These are phyloP conservation scores for Medicago lupulina DNA, from an alignment of 306 rosid genomes.

Conservation along the genomic window DNA sequence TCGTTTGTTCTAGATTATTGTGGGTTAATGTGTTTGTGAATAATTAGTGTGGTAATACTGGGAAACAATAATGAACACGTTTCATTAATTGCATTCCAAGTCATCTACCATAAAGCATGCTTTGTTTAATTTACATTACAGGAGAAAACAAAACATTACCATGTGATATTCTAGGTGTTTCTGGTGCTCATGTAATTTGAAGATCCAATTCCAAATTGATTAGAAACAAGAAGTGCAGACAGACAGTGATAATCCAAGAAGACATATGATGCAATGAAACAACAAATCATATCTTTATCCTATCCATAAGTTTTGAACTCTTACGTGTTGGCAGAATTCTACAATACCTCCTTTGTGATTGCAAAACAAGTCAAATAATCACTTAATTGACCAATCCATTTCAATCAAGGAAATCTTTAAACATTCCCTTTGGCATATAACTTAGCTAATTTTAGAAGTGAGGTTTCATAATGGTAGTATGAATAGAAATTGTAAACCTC, in stretches of 20 bases:
- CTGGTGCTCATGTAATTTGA: slow-evolving; percentile 33
- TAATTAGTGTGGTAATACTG: not conserved
- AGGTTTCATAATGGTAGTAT: no score
- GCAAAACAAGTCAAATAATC: slow-evolving; percentile 36
- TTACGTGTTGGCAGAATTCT: slow-evolving; percentile 65
- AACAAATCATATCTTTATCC: no score
- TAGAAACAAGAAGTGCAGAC: slow-evolving; percentile 4
- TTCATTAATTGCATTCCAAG: not conserved
- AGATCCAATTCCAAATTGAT: slow-evolving; percentile 17
- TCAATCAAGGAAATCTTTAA: not conserved
- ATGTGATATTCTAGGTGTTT: slow-evolving; percentile 22
- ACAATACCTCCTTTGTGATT: slow-evolving; percentile 93
- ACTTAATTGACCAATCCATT: not conserved
- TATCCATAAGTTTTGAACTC: slow-evolving; percentile 38
- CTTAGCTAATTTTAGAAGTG: no score
- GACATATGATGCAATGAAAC: no score
- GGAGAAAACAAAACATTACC: slow-evolving; percentile 28
- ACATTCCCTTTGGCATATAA: not conserved
- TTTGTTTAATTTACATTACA: slow-evolving; percentile 39
- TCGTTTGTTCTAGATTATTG: not conserved
- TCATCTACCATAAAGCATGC: slow-evolving; percentile 3
- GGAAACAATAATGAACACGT: not conserved
- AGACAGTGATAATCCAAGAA: not conserved
- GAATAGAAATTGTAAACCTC: no score
- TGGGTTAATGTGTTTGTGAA: no score